phyloP scores from a whole-genome alignment of 2,329 filamentous ascomycete genomes.

The Microcyclospora pomicola region DNA sequence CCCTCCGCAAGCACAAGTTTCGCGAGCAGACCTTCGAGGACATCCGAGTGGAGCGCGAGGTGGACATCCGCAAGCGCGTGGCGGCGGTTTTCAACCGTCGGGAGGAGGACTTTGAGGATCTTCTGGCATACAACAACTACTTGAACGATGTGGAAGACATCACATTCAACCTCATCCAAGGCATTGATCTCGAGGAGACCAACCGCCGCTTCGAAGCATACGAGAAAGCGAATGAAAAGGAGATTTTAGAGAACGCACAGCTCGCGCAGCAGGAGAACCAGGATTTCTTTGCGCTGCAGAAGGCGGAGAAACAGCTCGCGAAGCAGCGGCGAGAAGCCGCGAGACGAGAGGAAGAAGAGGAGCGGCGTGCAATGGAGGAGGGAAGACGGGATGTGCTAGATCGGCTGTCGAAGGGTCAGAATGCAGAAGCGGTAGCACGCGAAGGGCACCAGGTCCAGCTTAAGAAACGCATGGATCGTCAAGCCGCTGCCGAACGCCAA shows the following conservation, averaged over 20 bases:
- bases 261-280: constrained; percentile 35
- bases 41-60: constrained; percentile 76
- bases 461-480: constrained; percentile 57
- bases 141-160: constrained; percentile 83
- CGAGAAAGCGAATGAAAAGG: constrained; percentile 54
- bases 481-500: constrained; percentile 32
- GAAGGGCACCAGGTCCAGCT: constrained; percentile 48
- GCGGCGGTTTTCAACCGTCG: constrained; percentile 66
- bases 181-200: constrained; percentile 52
- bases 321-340: constrained; percentile 49
- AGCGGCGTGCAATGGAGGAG: constrained; percentile 49
- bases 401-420: constrained; percentile 49
- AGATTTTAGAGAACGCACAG: constrained; percentile 38
- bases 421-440: constrained; percentile 42
- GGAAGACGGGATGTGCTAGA: constrained; percentile 57
- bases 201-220: constrained; percentile 51
- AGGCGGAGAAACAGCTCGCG: constrained; percentile 52
- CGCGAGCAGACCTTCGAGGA: constrained; percentile 82
- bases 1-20: constrained; percentile 72
- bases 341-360: constrained; percentile 54
- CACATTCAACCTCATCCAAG: constrained; percentile 73
- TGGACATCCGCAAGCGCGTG: constrained; percentile 76
- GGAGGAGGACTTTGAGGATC: constrained; percentile 79
- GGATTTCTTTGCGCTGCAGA: constrained; percentile 33
- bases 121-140: constrained; percentile 83